Evolutionary conservation across 768 basidiomycete genomes (phyloP).

Genomic region (Mycena venus): DNA sequence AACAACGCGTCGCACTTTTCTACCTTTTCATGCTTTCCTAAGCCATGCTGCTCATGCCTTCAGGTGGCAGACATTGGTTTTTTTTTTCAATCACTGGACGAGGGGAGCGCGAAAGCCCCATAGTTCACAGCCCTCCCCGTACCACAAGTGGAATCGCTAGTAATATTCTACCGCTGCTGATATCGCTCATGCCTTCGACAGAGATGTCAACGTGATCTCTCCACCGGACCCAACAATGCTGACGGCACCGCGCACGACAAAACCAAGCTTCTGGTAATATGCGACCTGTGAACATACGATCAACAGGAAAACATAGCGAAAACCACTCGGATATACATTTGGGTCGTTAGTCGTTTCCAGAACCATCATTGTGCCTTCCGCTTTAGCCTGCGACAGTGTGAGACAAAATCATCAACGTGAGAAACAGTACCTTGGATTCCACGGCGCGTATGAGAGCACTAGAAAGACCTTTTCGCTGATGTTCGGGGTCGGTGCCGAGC

Average conservation of each 20-base stretch:
- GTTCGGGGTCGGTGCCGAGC: slow-evolving; percentile 25
- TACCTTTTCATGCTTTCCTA: too few relatives aligned
- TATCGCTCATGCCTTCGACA: background rate
- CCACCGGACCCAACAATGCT: slow-evolving; percentile 25
- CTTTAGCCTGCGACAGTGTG: background rate
- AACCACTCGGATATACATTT: slow-evolving; percentile 3
- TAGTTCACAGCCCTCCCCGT: too few relatives aligned
- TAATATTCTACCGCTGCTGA: too few relatives aligned
- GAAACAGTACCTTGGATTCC: slow-evolving; percentile 14
- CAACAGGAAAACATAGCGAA: background rate
- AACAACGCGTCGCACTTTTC: too few relatives aligned
- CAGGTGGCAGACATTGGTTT: too few relatives aligned
- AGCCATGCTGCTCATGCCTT: too few relatives aligned
- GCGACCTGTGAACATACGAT: slow-evolving; percentile 1
- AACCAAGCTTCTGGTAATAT: slow-evolving; percentile 28
- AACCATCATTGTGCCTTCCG: slow-evolving; percentile 15
- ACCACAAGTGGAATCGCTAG: too few relatives aligned
- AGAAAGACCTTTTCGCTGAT: slow-evolving; percentile 30
- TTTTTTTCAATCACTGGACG: too few relatives aligned
- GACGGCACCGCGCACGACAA: slow-evolving; percentile 19
- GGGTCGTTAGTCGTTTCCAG: slow-evolving; percentile 27
- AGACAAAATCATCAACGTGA: background rate
- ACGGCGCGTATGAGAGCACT: slow-evolving; percentile 26
- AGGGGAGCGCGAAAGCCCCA: too few relatives aligned
- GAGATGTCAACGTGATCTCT: slow-evolving; percentile 9